Base-by-base conservation (phyloP, 2,329 filamentous ascomycete species). In the Talaromyces verruculosus region DNA sequence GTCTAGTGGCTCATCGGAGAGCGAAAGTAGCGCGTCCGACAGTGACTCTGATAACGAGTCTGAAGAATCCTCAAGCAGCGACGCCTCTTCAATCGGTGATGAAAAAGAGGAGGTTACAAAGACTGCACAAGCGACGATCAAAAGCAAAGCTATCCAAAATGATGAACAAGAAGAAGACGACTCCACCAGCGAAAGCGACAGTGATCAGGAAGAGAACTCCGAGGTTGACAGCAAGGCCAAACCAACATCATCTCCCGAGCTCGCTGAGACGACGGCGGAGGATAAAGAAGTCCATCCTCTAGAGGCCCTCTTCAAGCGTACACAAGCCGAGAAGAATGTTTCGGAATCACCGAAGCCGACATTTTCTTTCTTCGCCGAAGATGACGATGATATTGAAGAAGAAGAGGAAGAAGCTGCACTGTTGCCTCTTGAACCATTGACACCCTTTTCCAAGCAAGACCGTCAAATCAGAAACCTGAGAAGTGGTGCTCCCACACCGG, bases 401-500 rank as follows among this genome's bases (percentile, higher is more conserved):
- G 80, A 82, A 15, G 82, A 85, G 25, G 84, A 83, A 13, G 75
- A 78, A 1, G 76, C 81, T 10, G 75, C 79, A 68, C 71, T 74
- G 61, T 69, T 73, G 17, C 67, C 63, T 22, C 64, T 69, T 17
- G 77, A 73, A 61, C 93, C 93, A 13, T 87, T 92, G 78, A 97
- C 94, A 0, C 94, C 94, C 0, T 96, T 88, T 75, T 92, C 91
- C 0, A 88, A 89, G 68, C 86, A 89, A 70, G 94, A 98, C 70
- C 82, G 94, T 35, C 86, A 93, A 68, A 87, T 86, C 61, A 75
- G 82, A 39, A 77, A 77, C 53, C 75, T 91, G n/a, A 86, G 95
- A 65, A 97, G 93, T 75, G 93, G 93, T 5, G 95, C 95, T 2
- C 95, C 95, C 0, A 99, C 95, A 0, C 95, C 95, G 0, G 95